Evolutionary conservation across 1,284 basidiomycete genomes (phyloP), one percentile per base, ranked within the genome.

Genomic region (Sporisorium iseilematis-ciliati): DNA sequence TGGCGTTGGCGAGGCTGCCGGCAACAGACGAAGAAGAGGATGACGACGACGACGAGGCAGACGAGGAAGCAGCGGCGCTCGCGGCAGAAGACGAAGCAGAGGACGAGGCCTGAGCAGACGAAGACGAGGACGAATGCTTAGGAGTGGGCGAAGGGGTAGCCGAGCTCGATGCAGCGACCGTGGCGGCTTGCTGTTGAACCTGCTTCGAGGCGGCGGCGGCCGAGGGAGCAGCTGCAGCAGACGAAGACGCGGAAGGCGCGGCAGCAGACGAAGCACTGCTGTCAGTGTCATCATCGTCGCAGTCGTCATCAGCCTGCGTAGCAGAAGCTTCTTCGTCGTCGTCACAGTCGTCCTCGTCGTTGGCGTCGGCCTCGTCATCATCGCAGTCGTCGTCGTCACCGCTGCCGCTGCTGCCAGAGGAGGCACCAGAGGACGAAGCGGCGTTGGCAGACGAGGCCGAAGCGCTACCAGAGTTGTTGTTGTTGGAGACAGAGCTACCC

Each of bases 341-440:
- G 40, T 78, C 72, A 33, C 64, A 71, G 54, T 66, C 65, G 4
- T 66, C 62, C 12, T 67, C 69, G 46, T 71, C 62, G n/a, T 70
- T 57, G 54, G 29, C 48, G 29, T 45, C 40, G 21, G 31, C 33
- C 25, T 63, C 69, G 14, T 57, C 57, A 12, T 74, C 61, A n/a
- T 69, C 60, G 35, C 52, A 57, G 58, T 58, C 57, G 23, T 58
- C 59, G 33, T 59, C 69, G 45, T 55, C 40, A 3, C 35, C 35
- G 33, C 20, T 33, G 55, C 43, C 48, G 46, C 45, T 57, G 57
- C 49, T 48, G 58, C 42, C n/a, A 40, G 60, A 58, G 26, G 66
- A 65, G 49, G 31, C 38, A 26, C 52, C 45, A 6, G 63, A 69
- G 7, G 70, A 67, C 5, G 61, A 57, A 29, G 57, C 59, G 2